These are phyloP conservation scores for Malassezia psittaci DNA, from an alignment of 1,284 basidiomycete species.

Conservation along the genomic window DNA sequence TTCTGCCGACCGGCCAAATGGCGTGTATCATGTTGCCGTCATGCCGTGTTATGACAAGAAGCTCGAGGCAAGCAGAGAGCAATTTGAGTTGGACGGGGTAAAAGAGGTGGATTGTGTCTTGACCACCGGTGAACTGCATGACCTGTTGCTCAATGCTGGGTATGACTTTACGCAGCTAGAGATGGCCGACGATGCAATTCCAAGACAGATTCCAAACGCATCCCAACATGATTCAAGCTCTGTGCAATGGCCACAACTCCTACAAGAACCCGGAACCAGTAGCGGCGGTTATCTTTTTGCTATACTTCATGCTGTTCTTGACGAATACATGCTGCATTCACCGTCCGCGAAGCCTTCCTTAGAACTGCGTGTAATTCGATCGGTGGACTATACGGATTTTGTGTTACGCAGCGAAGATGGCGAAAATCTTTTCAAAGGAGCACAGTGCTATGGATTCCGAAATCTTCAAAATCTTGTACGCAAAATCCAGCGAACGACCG, in stretches of 20 bases:
- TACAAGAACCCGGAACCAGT: conserved; percentile 69
- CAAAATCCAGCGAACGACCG: conserved; percentile 56
- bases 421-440: conserved; percentile 70
- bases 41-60: conserved; percentile 99
- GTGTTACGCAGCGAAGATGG: conserved; percentile 49
- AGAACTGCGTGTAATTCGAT: conserved; percentile 33
- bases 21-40: conserved; percentile 79
- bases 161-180: conserved; percentile 61
- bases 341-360: conserved; percentile 20
- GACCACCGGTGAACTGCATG: conserved; percentile 86
- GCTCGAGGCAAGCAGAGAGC: conserved; percentile 74
- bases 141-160: conserved; percentile 69
- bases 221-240: too few species aligned
- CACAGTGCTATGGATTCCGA: conserved; percentile 91
- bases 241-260: conserved; percentile 58
- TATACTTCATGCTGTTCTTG: conserved; percentile 31
- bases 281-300: conserved; percentile 86
- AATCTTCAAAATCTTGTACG: conserved; percentile 95
- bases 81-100: conserved; percentile 47
- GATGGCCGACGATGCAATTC: conserved; percentile 52
- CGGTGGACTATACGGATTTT: conserved; percentile 59
- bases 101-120: conserved; percentile 94
- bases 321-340: conserved; percentile 21
- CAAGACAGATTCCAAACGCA: background rate
- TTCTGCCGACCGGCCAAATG: conserved; percentile 6